Evolutionary conservation across 2,329 filamentous ascomycete species (phyloP), one percentile per base, ranked within the genome.

Genomic region (Kalaharituber pfeilii): DNA sequence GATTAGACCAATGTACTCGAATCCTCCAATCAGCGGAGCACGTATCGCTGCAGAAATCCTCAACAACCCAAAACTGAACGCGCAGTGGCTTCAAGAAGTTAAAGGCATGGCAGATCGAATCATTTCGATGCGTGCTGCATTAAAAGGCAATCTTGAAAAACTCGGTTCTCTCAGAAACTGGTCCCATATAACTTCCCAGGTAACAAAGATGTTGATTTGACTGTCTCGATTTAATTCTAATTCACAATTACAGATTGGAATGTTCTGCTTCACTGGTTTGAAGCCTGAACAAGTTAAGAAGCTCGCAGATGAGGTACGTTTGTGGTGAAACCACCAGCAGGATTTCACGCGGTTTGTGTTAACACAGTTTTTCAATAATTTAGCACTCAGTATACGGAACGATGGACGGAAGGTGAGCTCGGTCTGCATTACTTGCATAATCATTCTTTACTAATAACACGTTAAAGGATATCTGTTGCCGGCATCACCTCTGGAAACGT

Each of bases 41-140:
- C 88, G 91, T 67, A 85, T 98, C 67, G 91, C 91, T 56, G 81
- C 84, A 60, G 79, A 86, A 72, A 94, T 98, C 71, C 78, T 98
- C 66, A 91, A 88, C 75, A 81, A 86, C 69, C 73, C 84, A 20
- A 75, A 75, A 36, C 78, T 96, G 60, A 88, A 94, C 77, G 73
- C 86, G 72, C 86, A 96, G 73, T 98, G 91, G 91, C 79, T 95
- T 53, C 80, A 75, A 57, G 91, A 98, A 74, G 87, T 98, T 72
- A 94, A 96, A 82, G 86, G 77, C 65, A 98, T 98, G 91, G 91
- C 91, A 59, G 87, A 95, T 72, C 88, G 91, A 68, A 98, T 98
- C 76, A 96, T 98, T 72, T 85, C 81, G 70, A 98, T 98, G 91
- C 86, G 91, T 65, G 81, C 85, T 58, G 79, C 94, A 53, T 81